Conservation (phyloP, 2,329 filamentous ascomycete genomes). For the Colletotrichum neosansevieriae region DNA sequence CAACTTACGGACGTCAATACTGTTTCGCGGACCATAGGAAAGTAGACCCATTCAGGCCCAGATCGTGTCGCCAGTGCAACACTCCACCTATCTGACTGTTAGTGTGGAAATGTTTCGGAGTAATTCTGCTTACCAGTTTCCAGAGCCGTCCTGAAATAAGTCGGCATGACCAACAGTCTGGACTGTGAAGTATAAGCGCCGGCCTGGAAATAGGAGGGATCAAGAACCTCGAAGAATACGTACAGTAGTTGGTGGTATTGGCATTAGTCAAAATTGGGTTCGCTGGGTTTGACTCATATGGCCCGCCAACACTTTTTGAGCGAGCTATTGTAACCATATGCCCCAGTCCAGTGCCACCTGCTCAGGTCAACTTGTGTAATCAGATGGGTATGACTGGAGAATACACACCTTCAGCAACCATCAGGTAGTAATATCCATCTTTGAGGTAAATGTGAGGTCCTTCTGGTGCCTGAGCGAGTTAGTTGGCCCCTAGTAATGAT, state of each 20-base stretch:
- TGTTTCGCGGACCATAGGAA: constrained; percentile 58
- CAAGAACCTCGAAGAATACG: no score
- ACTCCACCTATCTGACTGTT: constrained; percentile 46
- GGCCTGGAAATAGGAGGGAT: no score
- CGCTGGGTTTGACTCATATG: constrained; percentile 55
- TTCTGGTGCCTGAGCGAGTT: constrained; percentile 48
- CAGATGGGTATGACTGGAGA: no score
- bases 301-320: constrained; percentile 56
- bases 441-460: constrained; percentile 67
- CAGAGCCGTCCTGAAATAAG: constrained; percentile 61
- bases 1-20: constrained; percentile 55
- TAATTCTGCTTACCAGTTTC: constrained; percentile 47
- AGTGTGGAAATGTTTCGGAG: background rate
- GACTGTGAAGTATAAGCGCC: constrained; percentile 38
- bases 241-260: constrained; percentile 55
- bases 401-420: constrained; percentile 60
- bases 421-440: constrained; percentile 64
- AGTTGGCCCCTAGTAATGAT: background rate
- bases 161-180: constrained; percentile 70
- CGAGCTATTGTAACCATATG: constrained; percentile 64
- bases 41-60: constrained; percentile 52
- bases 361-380: background rate
- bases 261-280: constrained; percentile 62
- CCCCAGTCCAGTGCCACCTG: constrained; percentile 58
- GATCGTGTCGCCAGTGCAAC: constrained; percentile 56